These are phyloP conservation scores for Penicillium sp. DNA, from an alignment of 2,329 filamentous ascomycete species.

Conservation along the genomic window DNA sequence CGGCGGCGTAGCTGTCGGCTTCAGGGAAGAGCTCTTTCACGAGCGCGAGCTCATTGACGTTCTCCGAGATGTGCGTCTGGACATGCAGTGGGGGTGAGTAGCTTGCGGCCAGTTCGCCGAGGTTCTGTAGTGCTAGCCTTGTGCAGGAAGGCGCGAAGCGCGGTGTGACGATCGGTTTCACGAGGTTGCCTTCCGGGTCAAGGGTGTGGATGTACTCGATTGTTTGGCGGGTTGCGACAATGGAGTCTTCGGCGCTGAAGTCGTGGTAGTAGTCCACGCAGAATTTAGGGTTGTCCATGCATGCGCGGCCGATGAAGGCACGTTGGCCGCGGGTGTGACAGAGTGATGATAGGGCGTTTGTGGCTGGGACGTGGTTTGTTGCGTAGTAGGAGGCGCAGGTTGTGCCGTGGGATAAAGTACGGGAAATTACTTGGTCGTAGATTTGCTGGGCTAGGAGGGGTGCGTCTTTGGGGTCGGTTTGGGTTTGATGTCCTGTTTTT, in stretches of 20 bases:
- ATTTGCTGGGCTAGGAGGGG: conserved; percentile 39
- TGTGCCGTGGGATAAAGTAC: conserved; percentile 80
- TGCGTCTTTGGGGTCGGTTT: conserved; percentile 17
- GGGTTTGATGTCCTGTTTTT: conserved; percentile 3
- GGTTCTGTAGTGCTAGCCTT: conserved; percentile 46
- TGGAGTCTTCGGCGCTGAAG: conserved; percentile 50
- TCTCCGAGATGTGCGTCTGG: conserved; percentile 88
- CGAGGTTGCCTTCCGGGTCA: conserved; percentile 55
- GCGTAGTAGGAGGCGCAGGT: conserved; percentile 94
- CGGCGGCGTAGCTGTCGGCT: conserved; percentile 56
- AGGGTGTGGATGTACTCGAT: conserved; percentile 58
- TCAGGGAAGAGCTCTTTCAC: conserved; percentile 63
- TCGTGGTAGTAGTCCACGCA: conserved; percentile 75
- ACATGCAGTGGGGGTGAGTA: conserved; percentile 53
- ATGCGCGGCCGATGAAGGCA: conserved; percentile 85
- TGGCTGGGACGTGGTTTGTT: conserved; percentile 74
- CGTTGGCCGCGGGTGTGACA: conserved; percentile 74
- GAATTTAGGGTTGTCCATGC: conserved; percentile 66
- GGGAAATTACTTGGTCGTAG: conserved; percentile 67
- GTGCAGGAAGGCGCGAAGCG: conserved; percentile 53
- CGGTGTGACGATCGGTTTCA: conserved; percentile 72
- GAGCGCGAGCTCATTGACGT: conserved; percentile 61
- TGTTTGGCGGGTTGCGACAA: conserved; percentile 50
- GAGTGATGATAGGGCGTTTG: conserved; percentile 80
- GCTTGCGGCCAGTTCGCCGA: conserved; percentile 57